phyloP scores from a whole-genome alignment of 129 eudicot species.

The Solidago caesia region DNA sequence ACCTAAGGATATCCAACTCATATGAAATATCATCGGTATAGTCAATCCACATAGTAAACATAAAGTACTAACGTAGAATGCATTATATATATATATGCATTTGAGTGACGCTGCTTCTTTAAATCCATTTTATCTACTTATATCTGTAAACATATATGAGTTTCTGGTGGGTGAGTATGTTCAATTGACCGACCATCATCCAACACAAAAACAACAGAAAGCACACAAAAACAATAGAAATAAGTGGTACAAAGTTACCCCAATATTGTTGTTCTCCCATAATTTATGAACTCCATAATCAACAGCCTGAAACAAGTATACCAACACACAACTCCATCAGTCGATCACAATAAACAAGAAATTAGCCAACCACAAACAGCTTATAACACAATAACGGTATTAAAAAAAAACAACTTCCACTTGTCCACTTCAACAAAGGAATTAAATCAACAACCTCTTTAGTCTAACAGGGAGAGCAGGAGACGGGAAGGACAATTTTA shows the following conservation, averaged over 20 bases:
- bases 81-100: too few species aligned
- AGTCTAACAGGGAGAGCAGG: background rate
- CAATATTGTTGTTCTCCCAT: slow-evolving; percentile 62
- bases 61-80: too few species aligned
- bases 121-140: too few species aligned
- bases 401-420: background rate
- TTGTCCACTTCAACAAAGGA: background rate
- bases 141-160: too few species aligned
- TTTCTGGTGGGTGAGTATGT: too few species aligned
- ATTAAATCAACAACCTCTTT: background rate
- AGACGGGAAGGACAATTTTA: too few species aligned
- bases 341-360: background rate
- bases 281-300: slow-evolving; percentile 57
- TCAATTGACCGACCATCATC: too few species aligned
- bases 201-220: background rate
- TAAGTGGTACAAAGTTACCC: slow-evolving; percentile 40
- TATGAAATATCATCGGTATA: background rate
- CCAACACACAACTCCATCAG: slow-evolving; percentile 14
- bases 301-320: slow-evolving; percentile 52
- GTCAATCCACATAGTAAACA: background rate
- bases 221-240: slow-evolving; percentile 9
- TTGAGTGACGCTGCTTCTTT: too few species aligned
- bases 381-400: background rate
- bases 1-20: background rate
- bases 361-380: background rate